phyloP scores from a whole-genome alignment of 176 grass and related monocot species.

The Eragrostis nindensis region DNA sequence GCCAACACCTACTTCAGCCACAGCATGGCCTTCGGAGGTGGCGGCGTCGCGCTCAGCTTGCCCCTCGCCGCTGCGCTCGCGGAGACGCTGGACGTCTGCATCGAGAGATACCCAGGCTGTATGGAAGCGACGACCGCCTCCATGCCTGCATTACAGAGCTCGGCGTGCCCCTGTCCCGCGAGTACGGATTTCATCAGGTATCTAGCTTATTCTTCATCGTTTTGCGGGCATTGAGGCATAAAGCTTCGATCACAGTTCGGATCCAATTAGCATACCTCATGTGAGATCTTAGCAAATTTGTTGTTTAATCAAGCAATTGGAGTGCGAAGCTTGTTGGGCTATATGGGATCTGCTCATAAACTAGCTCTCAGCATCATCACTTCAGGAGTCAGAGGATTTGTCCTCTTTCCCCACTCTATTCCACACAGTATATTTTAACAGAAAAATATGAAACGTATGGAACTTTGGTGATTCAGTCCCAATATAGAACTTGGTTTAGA shows the following conservation, averaged over 20 bases:
- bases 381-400: background rate
- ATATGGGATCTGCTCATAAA: slow-evolving; percentile 21
- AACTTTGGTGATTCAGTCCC: slow-evolving; percentile 11
- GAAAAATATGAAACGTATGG: background rate
- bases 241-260: background rate
- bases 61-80: slow-evolving; percentile 74
- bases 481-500: slow-evolving; percentile 28
- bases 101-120: slow-evolving; percentile 90
- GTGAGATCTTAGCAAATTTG: slow-evolving; percentile 25
- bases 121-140: slow-evolving; percentile 93
- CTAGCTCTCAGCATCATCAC: slow-evolving; percentile 17
- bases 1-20: slow-evolving; percentile 98
- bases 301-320: slow-evolving; percentile 13
- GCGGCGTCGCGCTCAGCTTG: slow-evolving; percentile 90
- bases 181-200: slow-evolving; percentile 97
- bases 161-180: slow-evolving; percentile 78
- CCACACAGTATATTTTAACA: slow-evolving; percentile 12
- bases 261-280: background rate
- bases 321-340: background rate
- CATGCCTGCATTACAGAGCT: slow-evolving; percentile 97
- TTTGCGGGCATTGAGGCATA: slow-evolving; percentile 20
- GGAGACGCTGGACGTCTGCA: slow-evolving; percentile 73
- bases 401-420: background rate
- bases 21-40: slow-evolving; percentile 92
- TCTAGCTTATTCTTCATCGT: slow-evolving; percentile 16